Evolutionary conservation across 2,329 filamentous ascomycete genomes (phyloP).

Genomic region (Penicillium decumbens): DNA sequence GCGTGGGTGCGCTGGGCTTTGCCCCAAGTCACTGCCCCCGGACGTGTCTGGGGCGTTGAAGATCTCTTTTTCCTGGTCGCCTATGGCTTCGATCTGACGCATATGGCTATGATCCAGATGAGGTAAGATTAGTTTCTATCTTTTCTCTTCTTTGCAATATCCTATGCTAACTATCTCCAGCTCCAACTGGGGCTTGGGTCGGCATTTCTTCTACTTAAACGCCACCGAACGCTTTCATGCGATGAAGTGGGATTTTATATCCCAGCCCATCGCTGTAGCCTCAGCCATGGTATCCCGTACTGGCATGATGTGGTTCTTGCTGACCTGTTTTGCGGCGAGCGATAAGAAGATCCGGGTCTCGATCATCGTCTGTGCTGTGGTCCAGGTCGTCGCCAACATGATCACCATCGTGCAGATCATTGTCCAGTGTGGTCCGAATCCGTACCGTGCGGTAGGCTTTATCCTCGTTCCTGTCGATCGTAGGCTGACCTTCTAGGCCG

Average conservation of each 20-base stretch:
- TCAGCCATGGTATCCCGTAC: constrained; percentile 35
- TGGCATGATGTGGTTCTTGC: constrained; percentile 37
- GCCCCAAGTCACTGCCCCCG: constrained; percentile 30
- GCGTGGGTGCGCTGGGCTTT: constrained; percentile 32
- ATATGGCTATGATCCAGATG: constrained; percentile 31
- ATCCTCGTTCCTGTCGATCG: not conserved
- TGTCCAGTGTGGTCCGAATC: constrained; percentile 35
- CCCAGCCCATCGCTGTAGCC: constrained; percentile 26
- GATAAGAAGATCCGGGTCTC: constrained; percentile 27
- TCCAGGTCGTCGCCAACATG: constrained; percentile 33
- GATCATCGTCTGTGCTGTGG: constrained; percentile 30
- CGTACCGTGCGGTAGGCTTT: constrained; percentile 24
- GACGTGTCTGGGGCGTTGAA: constrained; percentile 33
- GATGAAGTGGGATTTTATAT: constrained; percentile 25
- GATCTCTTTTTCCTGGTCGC: constrained; percentile 30
- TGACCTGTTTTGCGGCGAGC: constrained; percentile 32
- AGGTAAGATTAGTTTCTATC: constrained; percentile 21
- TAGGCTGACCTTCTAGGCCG: constrained; percentile 28
- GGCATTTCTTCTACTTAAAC: constrained; percentile 32
- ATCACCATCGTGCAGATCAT: constrained; percentile 35
- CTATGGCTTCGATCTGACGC: constrained; percentile 30
- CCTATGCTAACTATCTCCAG: constrained; percentile 12
- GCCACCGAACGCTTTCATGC: constrained; percentile 22
- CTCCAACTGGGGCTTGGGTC: constrained; percentile 29
- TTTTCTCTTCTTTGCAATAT: too few relatives aligned